A percentile compares a stretch with the other conserved stretches of the same genome.
These are phyloP conservation scores for Prunella vulgaris DNA, from an alignment of 257 asterid species.

Conservation along the genomic window DNA sequence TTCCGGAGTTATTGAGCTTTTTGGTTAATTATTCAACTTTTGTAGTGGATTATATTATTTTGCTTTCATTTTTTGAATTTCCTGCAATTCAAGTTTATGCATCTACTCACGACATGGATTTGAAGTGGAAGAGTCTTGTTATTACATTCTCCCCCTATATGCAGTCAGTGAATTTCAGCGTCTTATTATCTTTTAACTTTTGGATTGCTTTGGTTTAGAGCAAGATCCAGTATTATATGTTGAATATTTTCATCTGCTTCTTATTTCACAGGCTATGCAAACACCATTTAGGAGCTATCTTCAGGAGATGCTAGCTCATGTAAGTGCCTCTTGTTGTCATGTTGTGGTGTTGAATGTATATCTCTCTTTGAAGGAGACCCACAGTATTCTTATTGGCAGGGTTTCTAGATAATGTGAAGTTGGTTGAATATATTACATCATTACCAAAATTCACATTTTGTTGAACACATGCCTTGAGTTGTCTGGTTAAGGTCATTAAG, in stretches of 20 bases:
- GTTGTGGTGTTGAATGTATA: background rate
- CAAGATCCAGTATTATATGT: background rate
- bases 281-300: slow-evolving; percentile 87
- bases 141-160: background rate
- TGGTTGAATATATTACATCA: background rate
- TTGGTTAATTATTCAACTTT: background rate
- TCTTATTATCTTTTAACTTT: background rate
- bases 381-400: background rate
- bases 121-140: background rate
- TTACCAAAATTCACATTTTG: background rate
- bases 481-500: background rate
- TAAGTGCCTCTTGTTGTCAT: slow-evolving; percentile 40
- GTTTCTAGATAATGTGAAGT: background rate
- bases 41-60: background rate
- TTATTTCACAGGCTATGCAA: slow-evolving; percentile 59
- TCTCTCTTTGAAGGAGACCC: background rate
- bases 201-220: background rate
- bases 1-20: background rate
- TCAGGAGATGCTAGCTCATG: slow-evolving; percentile 73
- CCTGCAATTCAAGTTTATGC: background rate
- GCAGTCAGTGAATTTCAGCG: background rate
- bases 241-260: background rate
- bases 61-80: background rate
- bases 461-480: background rate
- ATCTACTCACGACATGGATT: background rate